A percentile compares a stretch with the other conserved stretches of the same genome.
Evolutionary conservation across 2,329 filamentous ascomycete species (phyloP).

Genomic region (Pestalotiopsis sp.): DNA sequence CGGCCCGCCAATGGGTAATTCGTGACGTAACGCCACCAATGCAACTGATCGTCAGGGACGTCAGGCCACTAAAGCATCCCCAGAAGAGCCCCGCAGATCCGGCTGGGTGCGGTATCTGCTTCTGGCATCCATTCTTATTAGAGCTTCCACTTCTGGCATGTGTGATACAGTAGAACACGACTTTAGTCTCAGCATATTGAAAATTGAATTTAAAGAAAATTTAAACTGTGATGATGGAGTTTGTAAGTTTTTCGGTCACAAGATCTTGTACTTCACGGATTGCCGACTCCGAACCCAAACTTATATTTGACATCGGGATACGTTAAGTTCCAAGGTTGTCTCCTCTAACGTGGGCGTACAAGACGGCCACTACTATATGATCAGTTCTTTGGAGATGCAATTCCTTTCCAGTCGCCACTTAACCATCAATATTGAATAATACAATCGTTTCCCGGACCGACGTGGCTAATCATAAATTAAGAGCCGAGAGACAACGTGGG

Average conservation of each 20-base stretch:
- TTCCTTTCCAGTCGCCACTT: not conserved
- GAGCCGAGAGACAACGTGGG: not conserved
- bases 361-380: no score
- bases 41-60: not conserved
- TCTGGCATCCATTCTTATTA: not conserved
- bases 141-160: not conserved
- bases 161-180: not conserved
- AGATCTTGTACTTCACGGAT: no score
- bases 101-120: not conserved
- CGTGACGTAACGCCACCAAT: slow-evolving; percentile 3
- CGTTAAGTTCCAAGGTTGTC: no score
- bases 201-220: no score
- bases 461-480: not conserved
- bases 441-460: not conserved
- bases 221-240: no score
- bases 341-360: no score
- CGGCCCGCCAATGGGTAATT: not conserved
- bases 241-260: no score
- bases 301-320: no score
- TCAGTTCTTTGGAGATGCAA: not conserved
- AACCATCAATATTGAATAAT: not conserved
- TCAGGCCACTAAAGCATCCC: not conserved
- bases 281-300: no score
- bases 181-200: no score
- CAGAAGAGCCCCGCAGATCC: not conserved